Base-by-base conservation (phyloP, 2,329 filamentous ascomycete species). In the Spiromastix sp. region DNA sequence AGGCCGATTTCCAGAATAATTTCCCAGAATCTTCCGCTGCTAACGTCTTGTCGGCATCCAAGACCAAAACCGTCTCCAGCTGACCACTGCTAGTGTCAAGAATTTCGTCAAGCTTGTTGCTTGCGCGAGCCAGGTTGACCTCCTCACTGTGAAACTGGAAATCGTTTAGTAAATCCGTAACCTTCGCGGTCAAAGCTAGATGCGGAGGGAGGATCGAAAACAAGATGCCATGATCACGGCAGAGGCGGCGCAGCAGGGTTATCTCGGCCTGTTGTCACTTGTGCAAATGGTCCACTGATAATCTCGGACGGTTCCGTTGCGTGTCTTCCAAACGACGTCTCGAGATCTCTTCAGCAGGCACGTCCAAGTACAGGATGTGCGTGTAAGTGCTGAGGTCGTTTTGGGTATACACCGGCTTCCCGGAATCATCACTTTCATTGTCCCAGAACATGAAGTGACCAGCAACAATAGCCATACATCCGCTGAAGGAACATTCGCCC, bases 41-140 rank as follows among this genome's bases (percentile, higher is more conserved):
- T 35, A 81, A 49, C 0, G 74, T 80, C 42, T 55, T 69, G 48
- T 80, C 74, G 0, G 55, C 75, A 41, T 81, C 76, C 2, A 81
- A 30, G 0, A 78, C 64, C 11, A 80, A 33, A 30, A 72, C 51
- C 0, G 60, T 72, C 29, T 70, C 45, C 6, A 63, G 32, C 2
- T 43, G 26, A 5, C 35, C 39, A 8, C 28, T 12, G 5, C 35
- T 26, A 2, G 21, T 10, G 4, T 34, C 21, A 6, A 70, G 12
- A 5, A 55, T 40, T 1, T 49, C 25, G 15, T 67, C 60, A 1
- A 72, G 39, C 9, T 24, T 43, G 0, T 22, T 36, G 13, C 52
- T 38, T 2, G 57, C 60, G 2, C 38, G 15, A 1, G 30, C 31
- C 2, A 58, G 19, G 41, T 74, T 74, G 26, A 48, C 32, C 0